Percentiles rank a stretch among this genome's conserved stretches.
Evolutionary conservation across 805 yeast genomes (phyloP).

Genomic region (Pichia cephalocereana): DNA sequence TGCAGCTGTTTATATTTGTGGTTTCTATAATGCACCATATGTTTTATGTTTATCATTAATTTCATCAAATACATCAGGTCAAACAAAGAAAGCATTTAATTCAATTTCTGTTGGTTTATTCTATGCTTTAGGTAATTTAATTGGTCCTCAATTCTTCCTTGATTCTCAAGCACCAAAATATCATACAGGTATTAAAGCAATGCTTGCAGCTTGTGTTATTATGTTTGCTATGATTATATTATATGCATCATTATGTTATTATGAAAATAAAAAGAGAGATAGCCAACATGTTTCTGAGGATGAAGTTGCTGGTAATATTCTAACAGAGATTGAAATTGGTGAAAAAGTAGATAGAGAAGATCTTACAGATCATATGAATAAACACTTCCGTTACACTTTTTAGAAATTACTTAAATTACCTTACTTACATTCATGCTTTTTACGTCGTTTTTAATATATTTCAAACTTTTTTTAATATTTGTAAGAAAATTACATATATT

Average conservation of each 20-base stretch:
- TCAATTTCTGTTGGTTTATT: slow-evolving; percentile 27
- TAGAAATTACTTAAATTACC: neutral
- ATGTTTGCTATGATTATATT: slow-evolving; percentile 12
- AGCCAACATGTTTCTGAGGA: neutral
- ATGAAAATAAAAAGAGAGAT: slow-evolving; percentile 43
- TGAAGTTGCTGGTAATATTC: neutral
- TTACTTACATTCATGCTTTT: neutral
- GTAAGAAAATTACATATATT: too few species aligned
- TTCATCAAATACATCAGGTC: slow-evolving; percentile 45
- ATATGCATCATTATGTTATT: slow-evolving; percentile 13
- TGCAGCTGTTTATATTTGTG: slow-evolving; percentile 2
- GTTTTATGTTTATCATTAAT: slow-evolving; percentile 2
- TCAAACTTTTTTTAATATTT: too few species aligned
- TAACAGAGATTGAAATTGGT: slow-evolving; percentile 2
- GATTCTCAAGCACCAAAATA: slow-evolving; percentile 42
- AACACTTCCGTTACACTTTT: slow-evolving; percentile 42
- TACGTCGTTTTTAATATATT: neutral
- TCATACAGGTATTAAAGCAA: slow-evolving; percentile 47
- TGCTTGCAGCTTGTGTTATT: slow-evolving; percentile 17
- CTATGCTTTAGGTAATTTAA: slow-evolving; percentile 49
- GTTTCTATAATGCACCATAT: slow-evolving; percentile 2
- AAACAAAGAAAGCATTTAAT: slow-evolving; percentile 43
- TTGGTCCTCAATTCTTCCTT: slow-evolving; percentile 58
- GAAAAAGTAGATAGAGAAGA: slow-evolving; percentile 25
- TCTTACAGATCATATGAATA: slow-evolving; percentile 50